Conservation (phyloP, 805 yeast genomes). For the Scheffersomyces amazonensis region DNA sequence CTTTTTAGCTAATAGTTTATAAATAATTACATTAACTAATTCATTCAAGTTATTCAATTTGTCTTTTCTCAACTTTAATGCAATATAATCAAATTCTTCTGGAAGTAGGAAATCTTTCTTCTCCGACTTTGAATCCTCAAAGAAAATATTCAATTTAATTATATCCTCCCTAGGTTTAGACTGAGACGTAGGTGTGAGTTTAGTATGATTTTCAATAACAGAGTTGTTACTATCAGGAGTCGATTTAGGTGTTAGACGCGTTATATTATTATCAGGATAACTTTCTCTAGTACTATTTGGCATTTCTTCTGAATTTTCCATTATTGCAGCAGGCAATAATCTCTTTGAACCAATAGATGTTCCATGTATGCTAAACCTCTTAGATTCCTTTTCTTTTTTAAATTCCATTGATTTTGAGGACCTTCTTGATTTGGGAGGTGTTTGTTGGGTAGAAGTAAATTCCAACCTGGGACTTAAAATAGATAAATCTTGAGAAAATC, state of each 20-base stretch:
- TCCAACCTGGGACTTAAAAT: neutral
- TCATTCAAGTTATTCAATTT: conserved; percentile 13
- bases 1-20: conserved; percentile 11
- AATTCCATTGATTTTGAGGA: too few species aligned
- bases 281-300: neutral
- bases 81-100: neutral
- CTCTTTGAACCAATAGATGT: neutral
- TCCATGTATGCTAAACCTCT: neutral
- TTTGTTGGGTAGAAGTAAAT: too few species aligned
- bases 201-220: too few species aligned
- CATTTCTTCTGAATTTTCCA: neutral
- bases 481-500: neutral
- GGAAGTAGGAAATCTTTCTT: neutral
- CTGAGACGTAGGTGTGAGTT: too few species aligned
- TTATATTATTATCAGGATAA: neutral
- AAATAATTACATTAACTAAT: conserved; percentile 13
- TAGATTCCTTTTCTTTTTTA: too few species aligned
- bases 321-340: neutral
- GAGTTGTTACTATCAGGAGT: neutral
- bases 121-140: neutral
- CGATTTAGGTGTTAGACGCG: neutral
- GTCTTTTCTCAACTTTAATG: conserved; percentile 12
- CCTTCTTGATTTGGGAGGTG: too few species aligned
- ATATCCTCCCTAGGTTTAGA: neutral
- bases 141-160: neutral